Evolutionary conservation across 2,329 filamentous ascomycete species (phyloP).

Genomic region (Phyllosticta paracitricarpa): DNA sequence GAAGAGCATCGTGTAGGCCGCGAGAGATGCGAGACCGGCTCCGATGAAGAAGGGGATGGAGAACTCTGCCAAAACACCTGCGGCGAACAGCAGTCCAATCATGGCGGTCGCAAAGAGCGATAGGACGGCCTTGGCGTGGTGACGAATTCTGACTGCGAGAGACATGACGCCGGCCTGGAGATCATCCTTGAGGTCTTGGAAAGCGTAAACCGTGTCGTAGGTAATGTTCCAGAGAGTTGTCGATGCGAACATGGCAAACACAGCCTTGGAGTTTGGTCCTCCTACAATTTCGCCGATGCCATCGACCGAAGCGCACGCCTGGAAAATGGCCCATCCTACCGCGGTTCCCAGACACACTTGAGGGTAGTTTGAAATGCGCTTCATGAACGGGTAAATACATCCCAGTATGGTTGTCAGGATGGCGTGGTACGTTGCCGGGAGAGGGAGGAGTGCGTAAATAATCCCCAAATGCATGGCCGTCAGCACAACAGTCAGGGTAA

Average conservation of each 20-base stretch:
- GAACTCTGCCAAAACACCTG: background rate
- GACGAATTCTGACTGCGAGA: conserved; percentile 19
- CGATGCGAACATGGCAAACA: conserved; percentile 13
- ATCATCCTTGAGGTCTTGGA: conserved; percentile 28
- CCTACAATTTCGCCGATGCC: background rate
- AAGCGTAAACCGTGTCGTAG: conserved; percentile 29
- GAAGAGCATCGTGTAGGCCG: background rate
- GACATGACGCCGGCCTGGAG: conserved; percentile 26
- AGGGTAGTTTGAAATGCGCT: conserved; percentile 44
- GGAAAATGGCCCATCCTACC: conserved; percentile 31
- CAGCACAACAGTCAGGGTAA: conserved; percentile 25
- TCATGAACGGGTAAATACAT: conserved; percentile 41
- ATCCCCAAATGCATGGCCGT: conserved; percentile 20
- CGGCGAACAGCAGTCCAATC: background rate
- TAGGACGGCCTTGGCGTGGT: background rate
- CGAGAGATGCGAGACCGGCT: background rate
- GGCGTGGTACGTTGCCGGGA: conserved; percentile 33
- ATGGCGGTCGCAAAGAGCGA: background rate
- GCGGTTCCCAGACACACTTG: conserved; percentile 42
- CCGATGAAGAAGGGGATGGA: background rate
- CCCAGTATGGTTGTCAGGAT: conserved; percentile 35
- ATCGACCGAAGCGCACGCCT: background rate
- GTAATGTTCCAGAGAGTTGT: conserved; percentile 23
- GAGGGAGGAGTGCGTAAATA: conserved; percentile 32
- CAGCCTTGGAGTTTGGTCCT: conserved; percentile 4